Base-by-base conservation (phyloP, 1,139 yeast genomes). In the Magnusiomyces paraingens region DNA sequence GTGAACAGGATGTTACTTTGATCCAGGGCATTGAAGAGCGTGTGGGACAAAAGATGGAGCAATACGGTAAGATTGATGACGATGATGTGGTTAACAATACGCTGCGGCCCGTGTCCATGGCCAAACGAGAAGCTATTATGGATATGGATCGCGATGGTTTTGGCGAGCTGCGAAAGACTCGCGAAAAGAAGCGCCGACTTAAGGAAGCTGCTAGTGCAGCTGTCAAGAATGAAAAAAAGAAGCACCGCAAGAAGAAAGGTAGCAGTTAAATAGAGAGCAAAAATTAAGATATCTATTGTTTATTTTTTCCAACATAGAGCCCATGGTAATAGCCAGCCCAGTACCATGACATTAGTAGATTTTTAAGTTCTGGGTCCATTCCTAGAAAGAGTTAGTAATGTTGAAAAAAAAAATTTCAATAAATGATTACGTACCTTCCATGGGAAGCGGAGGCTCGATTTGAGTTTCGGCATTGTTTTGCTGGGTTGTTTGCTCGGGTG, bases 111-210 rank as follows among this genome's bases (percentile, higher is more conserved):
- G 84, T 87, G 0, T 82, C 91, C 51, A 81, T 79, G 44, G 98
- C 98, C 22, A 90, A 88, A 71, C 79, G 97, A 62, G 96, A 90
- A 69, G 86, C 96, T 2, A 69, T 84, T 57, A 81, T 93, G 87
- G 96, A 87, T 49, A 90, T 93, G 97, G 97, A 93, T 58, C 82
- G 80, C 61, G 97, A 87, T 58, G 79, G 82, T 39, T 90, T 90
- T 67, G 97, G 98, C 11, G 93, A 87, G 63, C 78, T 81, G 62
- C 79, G 77, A 58, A 78, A 76, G 62, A 77, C 74, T 40, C 82
- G 83, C 58, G 81, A 76, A 62, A 61, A 73, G 71, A 62, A 85
- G 78, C 39, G 41, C 22, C 21, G 40, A 15, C 38, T 18, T 18
- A 11, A 47, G 38, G 43, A 47, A 20, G 35, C 42, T 36, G 3